Base-by-base conservation (phyloP, 176 grass and related monocot species). In the Echinochloa phyllopogon region DNA sequence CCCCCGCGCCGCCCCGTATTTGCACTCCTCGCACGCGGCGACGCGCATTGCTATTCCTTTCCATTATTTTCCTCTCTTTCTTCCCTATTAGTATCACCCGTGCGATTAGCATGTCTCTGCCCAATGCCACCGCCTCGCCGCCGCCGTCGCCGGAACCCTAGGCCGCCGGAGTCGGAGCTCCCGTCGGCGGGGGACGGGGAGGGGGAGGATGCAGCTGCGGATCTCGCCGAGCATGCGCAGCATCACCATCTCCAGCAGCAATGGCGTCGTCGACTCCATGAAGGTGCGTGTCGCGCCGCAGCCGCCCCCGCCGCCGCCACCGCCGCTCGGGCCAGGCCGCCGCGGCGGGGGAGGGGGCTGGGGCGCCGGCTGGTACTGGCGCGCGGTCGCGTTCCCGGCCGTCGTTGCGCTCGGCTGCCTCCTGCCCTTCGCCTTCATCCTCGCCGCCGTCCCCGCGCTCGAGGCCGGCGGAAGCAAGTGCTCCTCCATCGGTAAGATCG, bases 141-240 rank as follows among this genome's bases (percentile, higher is more conserved):
- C 87, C 84, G 62, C 84, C 87, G 84, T 76, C 91, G 76, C 88
- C 87, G 87, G 87, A 84, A 78, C 85, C 83, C 80, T 89, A 86
- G 80, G 79, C 78, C 74, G 90, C 83, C 83, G 90, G 83, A 83
- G 74, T 68, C 68, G 76, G 87, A 71, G 82, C 74, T 89, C 88
- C 86, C 78, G 59, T 75, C 84, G 89, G 81, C 81, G 86, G 80
- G 86, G 77, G 83, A 48, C 79, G 70, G 53, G 86, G 87, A 55
- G 84, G 87, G 76, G 94, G 92, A 97, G 89, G 91, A 97, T 97
- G 94, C 94, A 94, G 91, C 94, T 97, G 91, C 82, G 94, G 94
- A 97, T 97, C 94, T 97, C 94, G 82, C 94, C 94, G 87, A 97
- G 94, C 94, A 97, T 97, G 94, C 92, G 94, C 89, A 94, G 94